Conservation (phyloP, 345 rosid species). For the Euphorbia pulcherrima region DNA sequence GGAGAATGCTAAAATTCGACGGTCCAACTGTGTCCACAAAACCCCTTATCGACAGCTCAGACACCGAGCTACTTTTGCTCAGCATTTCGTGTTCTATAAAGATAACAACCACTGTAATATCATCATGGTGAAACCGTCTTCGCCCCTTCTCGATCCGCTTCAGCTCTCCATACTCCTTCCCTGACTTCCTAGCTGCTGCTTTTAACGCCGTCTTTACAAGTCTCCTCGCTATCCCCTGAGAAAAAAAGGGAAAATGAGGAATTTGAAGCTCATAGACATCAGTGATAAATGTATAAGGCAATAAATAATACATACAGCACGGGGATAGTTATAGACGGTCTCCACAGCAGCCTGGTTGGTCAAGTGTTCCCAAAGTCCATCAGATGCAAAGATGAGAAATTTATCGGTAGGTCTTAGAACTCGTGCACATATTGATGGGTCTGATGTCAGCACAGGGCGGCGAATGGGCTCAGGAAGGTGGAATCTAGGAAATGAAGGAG, state of each 20-base stretch:
- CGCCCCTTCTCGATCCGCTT: conserved; percentile 58
- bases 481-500: conserved; percentile 76
- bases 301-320: conserved; percentile 47
- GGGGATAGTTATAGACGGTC: conserved; percentile 59
- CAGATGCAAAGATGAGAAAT: conserved; percentile 89
- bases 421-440: conserved; percentile 62
- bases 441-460: conserved; percentile 79
- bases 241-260: background rate
- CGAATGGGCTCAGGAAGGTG: conserved; percentile 70
- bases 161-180: conserved; percentile 62
- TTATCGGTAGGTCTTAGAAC: conserved; percentile 60
- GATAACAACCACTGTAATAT: conserved; percentile 80
- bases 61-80: conserved; percentile 38
- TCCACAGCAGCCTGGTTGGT: conserved; percentile 83
- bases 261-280: background rate
- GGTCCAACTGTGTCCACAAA: conserved; percentile 60
- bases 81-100: conserved; percentile 61
- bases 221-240: conserved; percentile 75
- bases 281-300: background rate
- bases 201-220: conserved; percentile 66
- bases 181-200: conserved; percentile 67
- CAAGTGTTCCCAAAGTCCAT: conserved; percentile 90
- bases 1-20: conserved; percentile 54
- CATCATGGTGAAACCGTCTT: conserved; percentile 74
- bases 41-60: conserved; percentile 65